Base-by-base conservation (phyloP, 768 basidiomycete genomes). In the Kwoniella botswanensis region DNA sequence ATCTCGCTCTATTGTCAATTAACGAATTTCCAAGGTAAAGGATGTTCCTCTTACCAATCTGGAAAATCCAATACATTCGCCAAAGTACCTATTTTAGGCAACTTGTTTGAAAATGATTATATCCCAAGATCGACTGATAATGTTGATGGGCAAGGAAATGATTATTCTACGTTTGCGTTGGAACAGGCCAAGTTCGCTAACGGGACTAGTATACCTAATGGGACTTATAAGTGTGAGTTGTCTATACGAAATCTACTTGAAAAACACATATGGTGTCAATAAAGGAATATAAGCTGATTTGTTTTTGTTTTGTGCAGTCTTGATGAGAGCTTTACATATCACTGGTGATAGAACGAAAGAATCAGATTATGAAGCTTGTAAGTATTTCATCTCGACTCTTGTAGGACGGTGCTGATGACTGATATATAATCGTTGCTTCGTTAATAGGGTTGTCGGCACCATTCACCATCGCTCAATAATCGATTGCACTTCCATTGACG, bases 81-180 rank as follows among this genome's bases (percentile, higher is more conserved):
- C 46, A 74, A 73, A 76, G 86, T 61, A 85, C 88, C 78, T 78
- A 86, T 86, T 46, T 21, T 89, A 21, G 89, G 89, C 15, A 81
- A 86, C 18, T 74, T 90, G 4, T 84, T 82, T 42, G 86, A 88
- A 67, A 75, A 85, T 13, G 85, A 86, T 66, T 89, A 86, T 77
- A 74, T 86, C 52, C 79, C 86, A 12, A 85, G 89, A 52, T 87
- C 87, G 18, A 70, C 68, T 4, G 68, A 70, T 41, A 70, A 74
- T 57, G 63, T 61, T 26, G 83, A 79, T 62, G 80, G 82, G 42
- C 80, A 78, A 41, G 76, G 76, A 9, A 67, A 71, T 57, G 75
- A 76, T 63, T 83, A 82, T 73, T 80, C 77, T 68, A 77, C 77
- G 17, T 73, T 83, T 18, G 70, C 76, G 6, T 73, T 84, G 43